These are phyloP conservation scores for Diaporthe vaccinii DNA, from an alignment of 2,329 filamentous ascomycete genomes.

Conservation along the genomic window DNA sequence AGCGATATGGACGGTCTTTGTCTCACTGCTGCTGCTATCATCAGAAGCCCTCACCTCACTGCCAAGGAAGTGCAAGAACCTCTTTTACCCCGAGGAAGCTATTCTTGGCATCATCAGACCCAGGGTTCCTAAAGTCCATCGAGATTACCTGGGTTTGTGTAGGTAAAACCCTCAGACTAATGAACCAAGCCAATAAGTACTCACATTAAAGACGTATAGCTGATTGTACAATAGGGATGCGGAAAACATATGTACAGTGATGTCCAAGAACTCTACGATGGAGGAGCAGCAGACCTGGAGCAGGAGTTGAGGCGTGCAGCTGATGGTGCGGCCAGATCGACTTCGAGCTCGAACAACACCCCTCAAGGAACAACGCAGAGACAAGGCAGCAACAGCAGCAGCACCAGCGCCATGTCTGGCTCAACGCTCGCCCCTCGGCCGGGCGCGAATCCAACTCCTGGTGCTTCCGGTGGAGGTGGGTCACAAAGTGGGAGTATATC, in stretches of 20 bases:
- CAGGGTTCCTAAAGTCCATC: neutral
- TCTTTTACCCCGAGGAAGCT: too few relatives aligned
- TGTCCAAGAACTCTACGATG: neutral
- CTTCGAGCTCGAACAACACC: neutral
- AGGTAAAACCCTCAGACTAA: neutral
- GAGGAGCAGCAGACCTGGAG: neutral
- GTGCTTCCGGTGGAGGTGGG: neutral
- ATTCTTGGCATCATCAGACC: neutral
- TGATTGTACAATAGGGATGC: neutral
- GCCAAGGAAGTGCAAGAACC: too few relatives aligned
- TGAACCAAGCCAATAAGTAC: neutral
- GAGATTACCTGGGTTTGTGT: neutral
- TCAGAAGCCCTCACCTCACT: too few relatives aligned
- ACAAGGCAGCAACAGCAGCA: neutral
- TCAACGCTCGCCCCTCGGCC: rapidly evolving
- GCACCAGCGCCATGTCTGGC: neutral
- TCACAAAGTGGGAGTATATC: neutral
- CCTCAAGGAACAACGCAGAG: neutral
- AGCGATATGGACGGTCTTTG: too few relatives aligned
- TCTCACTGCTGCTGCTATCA: too few relatives aligned
- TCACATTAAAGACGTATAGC: neutral
- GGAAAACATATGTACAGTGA: neutral
- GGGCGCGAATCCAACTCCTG: neutral
- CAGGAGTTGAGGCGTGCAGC: neutral
- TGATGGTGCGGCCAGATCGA: neutral